Evolutionary conservation across 192 early-diverging fungal genomes (phyloP).

Genomic region (Coemansia sp.): DNA sequence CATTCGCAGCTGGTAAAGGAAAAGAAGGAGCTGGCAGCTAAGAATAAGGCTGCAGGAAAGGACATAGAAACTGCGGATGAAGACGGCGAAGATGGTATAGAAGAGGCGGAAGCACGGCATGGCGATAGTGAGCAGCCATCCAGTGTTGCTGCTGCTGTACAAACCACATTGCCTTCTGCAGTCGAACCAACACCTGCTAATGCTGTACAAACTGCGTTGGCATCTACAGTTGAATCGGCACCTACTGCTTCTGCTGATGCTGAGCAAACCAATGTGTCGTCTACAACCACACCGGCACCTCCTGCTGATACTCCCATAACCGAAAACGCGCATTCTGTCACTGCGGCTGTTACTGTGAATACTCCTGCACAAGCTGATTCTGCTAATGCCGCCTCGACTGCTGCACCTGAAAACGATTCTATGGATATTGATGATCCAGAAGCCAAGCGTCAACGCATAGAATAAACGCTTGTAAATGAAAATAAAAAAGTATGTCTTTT

Average conservation of each 20-base stretch:
- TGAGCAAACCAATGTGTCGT: background rate
- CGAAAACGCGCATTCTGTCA: no score
- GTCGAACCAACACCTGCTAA: background rate
- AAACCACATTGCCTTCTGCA: background rate
- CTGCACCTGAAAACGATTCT: background rate
- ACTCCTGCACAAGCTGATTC: background rate
- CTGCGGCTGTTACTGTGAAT: no score
- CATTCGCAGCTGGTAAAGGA: conserved; percentile 16
- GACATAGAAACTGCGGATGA: conserved; percentile 10
- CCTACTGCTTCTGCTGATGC: background rate
- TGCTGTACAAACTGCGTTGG: background rate
- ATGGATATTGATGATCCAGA: conserved; percentile 26
- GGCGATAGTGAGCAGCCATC: conserved; percentile 11
- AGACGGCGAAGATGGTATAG: conserved; percentile 8
- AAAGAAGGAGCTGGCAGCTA: conserved; percentile 35
- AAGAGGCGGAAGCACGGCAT: conserved; percentile 6
- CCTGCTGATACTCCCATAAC: no score
- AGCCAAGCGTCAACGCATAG: conserved; percentile 23
- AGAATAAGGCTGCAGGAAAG: conserved; percentile 11
- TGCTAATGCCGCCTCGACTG: background rate
- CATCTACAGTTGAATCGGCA: background rate
- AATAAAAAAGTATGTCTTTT: no score
- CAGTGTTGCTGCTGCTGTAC: background rate
- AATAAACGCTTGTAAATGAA: conserved; percentile 1
- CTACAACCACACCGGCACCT: no score